These are phyloP conservation scores for Ramaria sp. DNA, from an alignment of 768 basidiomycete species.

Conservation along the genomic window DNA sequence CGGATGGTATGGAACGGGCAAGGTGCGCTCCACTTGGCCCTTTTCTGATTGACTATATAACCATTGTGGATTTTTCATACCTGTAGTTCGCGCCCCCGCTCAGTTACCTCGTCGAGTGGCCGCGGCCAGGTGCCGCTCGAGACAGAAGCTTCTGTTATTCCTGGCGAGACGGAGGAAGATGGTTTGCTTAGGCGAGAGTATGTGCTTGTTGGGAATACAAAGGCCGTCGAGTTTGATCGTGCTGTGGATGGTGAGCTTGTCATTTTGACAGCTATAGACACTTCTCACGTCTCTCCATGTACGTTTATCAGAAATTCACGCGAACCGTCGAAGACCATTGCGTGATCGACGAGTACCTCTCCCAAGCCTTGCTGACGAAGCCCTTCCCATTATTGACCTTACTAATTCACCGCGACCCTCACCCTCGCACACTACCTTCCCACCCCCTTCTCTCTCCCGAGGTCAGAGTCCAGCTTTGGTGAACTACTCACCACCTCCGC, in stretches of 20 bases:
- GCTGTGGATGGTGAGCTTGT: conserved; percentile 72
- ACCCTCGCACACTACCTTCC: conserved; percentile 47
- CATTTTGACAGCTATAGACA: not conserved
- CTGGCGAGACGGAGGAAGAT: conserved; percentile 79
- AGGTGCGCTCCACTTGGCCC: not conserved
- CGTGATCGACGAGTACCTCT: conserved; percentile 42
- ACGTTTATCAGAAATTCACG: conserved; percentile 44
- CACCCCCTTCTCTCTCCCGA: conserved; percentile 44
- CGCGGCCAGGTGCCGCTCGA: not conserved
- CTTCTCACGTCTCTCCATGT: not conserved
- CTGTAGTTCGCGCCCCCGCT: not conserved
- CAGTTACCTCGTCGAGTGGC: not conserved
- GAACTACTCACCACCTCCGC: conserved; percentile 45
- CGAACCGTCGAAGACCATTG: conserved; percentile 40
- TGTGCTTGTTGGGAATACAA: conserved; percentile 83
- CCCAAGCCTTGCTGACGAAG: conserved; percentile 34
- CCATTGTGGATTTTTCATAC: not conserved
- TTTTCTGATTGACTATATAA: not conserved
- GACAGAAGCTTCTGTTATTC: conserved; percentile 58
- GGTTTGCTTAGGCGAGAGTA: conserved; percentile 78
- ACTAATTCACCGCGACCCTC: conserved; percentile 18
- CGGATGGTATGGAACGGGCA: not conserved
- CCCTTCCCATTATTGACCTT: conserved; percentile 24
- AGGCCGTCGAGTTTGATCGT: conserved; percentile 85
- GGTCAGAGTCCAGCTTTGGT: conserved; percentile 49